Conservation (phyloP, 2,329 filamentous ascomycete genomes). For the Alternaria arbusti region DNA sequence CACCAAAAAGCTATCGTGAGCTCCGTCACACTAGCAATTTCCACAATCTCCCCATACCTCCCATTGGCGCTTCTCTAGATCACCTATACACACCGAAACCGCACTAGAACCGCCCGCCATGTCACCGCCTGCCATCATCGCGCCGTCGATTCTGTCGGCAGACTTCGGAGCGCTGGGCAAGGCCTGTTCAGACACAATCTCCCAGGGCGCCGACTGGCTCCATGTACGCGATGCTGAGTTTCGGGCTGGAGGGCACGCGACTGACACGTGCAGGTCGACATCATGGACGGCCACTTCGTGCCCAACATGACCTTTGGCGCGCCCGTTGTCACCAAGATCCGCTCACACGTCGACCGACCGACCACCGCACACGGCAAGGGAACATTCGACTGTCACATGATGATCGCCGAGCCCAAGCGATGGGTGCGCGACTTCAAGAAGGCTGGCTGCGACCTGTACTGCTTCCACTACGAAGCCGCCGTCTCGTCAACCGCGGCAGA, state of each 20-base stretch:
- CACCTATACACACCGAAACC: slow-evolving; percentile 7
- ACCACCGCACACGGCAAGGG: slow-evolving; percentile 74
- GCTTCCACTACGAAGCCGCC: slow-evolving; percentile 99
- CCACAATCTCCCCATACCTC: slow-evolving; percentile 19
- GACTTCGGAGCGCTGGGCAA: slow-evolving; percentile 90
- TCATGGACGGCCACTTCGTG: slow-evolving; percentile 99
- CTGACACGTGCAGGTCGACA: slow-evolving; percentile 90
- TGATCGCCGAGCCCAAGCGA: slow-evolving; percentile 99
- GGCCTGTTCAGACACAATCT: slow-evolving; percentile 86
- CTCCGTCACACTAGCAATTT: slow-evolving; percentile 30
- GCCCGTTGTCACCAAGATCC: slow-evolving; percentile 93
- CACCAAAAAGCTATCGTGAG: slow-evolving; percentile 42
- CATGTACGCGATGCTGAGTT: slow-evolving; percentile 38
- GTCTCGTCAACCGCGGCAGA: slow-evolving; percentile 82
- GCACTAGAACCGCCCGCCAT: slow-evolving; percentile 59
- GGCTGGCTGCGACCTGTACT: slow-evolving; percentile 97
- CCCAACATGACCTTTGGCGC: slow-evolving; percentile 98
- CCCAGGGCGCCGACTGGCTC: slow-evolving; percentile 71
- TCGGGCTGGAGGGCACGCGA: slow-evolving; percentile 6
- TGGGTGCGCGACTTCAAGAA: slow-evolving; percentile 96
- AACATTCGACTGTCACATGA: slow-evolving; percentile 99
- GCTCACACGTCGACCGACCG: slow-evolving; percentile 81
- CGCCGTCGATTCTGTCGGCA: slow-evolving; percentile 95
- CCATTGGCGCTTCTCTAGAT: slow-evolving; percentile 26
- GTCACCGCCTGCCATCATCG: slow-evolving; percentile 91